Evolutionary conservation across 108 stramenopile genomes (phyloP), one percentile per base, ranked within the genome.

Genomic region (Cyclotella baltica): DNA sequence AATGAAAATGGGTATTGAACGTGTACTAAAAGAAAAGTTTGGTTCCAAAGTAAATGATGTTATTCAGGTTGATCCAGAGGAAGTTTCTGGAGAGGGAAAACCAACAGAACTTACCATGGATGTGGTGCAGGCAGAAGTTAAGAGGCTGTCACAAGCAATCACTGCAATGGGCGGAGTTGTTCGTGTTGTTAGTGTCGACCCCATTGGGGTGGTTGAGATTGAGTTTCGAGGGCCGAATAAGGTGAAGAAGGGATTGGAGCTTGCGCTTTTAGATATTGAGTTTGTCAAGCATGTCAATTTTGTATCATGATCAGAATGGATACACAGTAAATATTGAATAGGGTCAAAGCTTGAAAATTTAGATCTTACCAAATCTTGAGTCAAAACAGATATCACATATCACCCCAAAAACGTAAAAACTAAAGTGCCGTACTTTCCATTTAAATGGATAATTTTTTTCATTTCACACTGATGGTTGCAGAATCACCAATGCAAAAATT

Each of bases 1-100:
- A 23, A 98, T 98, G 98, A 92, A 98, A 89, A 97, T 98, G 97
- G 98, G 98, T 36, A 96, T 98, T 72, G 97, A 98, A 77, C 92
- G 97, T 40, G 96, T 97, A 23, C 76, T 98, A 47, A 86, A 85
- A 28, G 98, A 98, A 78, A 96, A 95, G 29, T 97, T 93, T 80
- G 77, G 84, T 46, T 56, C 76, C 22, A 73, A 87, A 61, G 62
- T 98, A 23, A 93, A 93, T 29, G 83, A 93, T 77, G 93, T 98
- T 16, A 37, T 87, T 15, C 93, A 93, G 72, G 89, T 94, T 11
- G 73, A 78, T 50, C 81, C 73, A 4, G 70, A 56, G 23, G 73
- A 68, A 20, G 83, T 84, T 18, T 79, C 77, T 37, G 86, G 66
- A 22, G 85, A 55, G 5, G 85, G 52, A 16, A 85, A 85, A 37